Conservation (phyloP, 179 eudicot species). For the Pouteria campechiana region DNA sequence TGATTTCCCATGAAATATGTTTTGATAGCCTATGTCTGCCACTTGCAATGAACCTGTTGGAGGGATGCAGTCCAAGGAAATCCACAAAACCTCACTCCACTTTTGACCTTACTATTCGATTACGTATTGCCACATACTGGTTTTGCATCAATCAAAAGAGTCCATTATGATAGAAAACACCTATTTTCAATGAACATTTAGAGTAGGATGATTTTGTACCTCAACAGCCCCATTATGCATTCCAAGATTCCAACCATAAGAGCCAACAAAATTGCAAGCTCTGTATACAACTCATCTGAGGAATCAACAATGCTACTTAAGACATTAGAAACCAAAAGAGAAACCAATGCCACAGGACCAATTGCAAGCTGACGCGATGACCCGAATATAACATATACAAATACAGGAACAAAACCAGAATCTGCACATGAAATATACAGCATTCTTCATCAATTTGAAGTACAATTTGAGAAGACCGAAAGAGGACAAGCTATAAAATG, state of each 20-base stretch:
- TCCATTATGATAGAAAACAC: no score
- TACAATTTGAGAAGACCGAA: not conserved
- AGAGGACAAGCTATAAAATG: not conserved
- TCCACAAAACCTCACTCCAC: no score
- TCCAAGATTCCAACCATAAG: slow-evolving; percentile 95
- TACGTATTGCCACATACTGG: no score
- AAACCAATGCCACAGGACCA: slow-evolving; percentile 98
- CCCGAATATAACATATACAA: slow-evolving; percentile 90
- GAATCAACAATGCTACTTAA: slow-evolving; percentile 64
- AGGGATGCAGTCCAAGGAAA: no score
- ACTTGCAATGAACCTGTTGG: no score
- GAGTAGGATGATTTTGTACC: no score
- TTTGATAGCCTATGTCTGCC: no score
- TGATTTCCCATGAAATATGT: no score
- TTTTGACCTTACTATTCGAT: no score
- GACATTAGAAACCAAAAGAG: slow-evolving; percentile 85
- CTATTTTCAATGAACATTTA: no score
- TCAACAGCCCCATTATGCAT: slow-evolving; percentile 87
- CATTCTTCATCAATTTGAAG: no score
- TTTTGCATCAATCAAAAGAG: no score
- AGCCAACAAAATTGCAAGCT: slow-evolving; percentile 89
- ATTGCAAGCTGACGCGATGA: slow-evolving; percentile 98
- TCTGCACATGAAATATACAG: slow-evolving; percentile 59
- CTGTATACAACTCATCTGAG: slow-evolving; percentile 73
- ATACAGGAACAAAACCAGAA: slow-evolving; percentile 86